Conservation (phyloP, 2,329 filamentous ascomycete genomes). For the Xylaria sp. region DNA sequence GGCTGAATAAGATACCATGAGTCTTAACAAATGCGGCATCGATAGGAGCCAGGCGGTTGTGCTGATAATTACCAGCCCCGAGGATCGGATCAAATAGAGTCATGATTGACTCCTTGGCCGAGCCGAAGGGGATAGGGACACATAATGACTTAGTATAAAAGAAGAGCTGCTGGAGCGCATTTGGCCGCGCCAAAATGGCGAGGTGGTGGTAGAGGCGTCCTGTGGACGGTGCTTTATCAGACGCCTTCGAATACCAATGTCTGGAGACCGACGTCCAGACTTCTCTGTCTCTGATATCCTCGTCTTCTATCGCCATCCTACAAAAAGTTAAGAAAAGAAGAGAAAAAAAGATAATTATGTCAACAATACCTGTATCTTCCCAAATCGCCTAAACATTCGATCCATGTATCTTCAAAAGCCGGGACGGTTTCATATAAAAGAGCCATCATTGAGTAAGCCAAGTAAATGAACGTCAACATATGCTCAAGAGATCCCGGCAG, state of each 20-base stretch:
- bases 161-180: slow-evolving; percentile 72
- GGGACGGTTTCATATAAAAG: slow-evolving; percentile 85
- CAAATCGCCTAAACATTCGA: slow-evolving; percentile 88
- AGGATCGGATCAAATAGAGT: slow-evolving; percentile 70
- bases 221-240: slow-evolving; percentile 74
- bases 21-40: slow-evolving; percentile 68
- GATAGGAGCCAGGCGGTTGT: slow-evolving; percentile 48
- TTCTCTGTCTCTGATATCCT: slow-evolving; percentile 75
- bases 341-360: neutral
- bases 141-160: slow-evolving; percentile 75
- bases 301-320: slow-evolving; percentile 89
- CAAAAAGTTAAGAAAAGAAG: slow-evolving; percentile 19
- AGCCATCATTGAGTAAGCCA: slow-evolving; percentile 89
- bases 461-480: slow-evolving; percentile 89
- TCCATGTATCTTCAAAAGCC: slow-evolving; percentile 86
- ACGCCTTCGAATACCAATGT: slow-evolving; percentile 85
- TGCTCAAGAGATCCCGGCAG: slow-evolving; percentile 81
- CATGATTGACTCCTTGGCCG: slow-evolving; percentile 72
- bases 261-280: slow-evolving; percentile 81
- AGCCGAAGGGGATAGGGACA: slow-evolving; percentile 68
- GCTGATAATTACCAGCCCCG: slow-evolving; percentile 36
- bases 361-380: slow-evolving; percentile 66
- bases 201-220: slow-evolving; percentile 89
- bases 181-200: slow-evolving; percentile 75
- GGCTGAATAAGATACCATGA: slow-evolving; percentile 68